Evolutionary conservation across 2,329 filamentous ascomycete genomes (phyloP).

Genomic region (Shiraia sp.): DNA sequence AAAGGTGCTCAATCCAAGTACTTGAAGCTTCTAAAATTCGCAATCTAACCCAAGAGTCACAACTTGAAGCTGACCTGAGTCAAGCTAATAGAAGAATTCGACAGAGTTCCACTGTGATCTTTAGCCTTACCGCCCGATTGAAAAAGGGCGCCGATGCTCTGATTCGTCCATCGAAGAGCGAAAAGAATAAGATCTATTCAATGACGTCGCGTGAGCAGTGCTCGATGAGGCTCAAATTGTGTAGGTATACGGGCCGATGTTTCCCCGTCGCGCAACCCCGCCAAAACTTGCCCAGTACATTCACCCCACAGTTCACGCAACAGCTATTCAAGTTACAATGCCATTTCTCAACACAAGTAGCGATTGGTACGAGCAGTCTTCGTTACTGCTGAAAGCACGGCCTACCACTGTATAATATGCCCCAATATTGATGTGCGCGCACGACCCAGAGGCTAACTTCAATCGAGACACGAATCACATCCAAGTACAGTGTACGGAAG

Average conservation of each 20-base stretch:
- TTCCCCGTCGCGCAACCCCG: constrained; percentile 24
- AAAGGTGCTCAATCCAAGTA: no score
- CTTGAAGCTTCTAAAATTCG: no score
- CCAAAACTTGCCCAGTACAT: constrained; percentile 32
- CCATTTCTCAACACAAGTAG: constrained; percentile 79
- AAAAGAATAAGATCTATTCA: not conserved
- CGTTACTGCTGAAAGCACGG: constrained; percentile 81
- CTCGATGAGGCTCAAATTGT: not conserved
- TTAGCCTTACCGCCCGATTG: no score
- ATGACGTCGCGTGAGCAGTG: not conserved
- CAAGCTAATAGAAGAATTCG: no score
- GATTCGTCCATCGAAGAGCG: not conserved
- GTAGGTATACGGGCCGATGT: constrained; percentile 8
- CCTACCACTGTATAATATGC: constrained; percentile 72
- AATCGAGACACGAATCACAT: constrained; percentile 81
- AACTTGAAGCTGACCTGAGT: no score
- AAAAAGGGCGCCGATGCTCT: not conserved
- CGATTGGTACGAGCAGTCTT: constrained; percentile 89
- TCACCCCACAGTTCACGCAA: constrained; percentile 14
- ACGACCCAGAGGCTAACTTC: constrained; percentile 12
- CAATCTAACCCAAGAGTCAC: no score
- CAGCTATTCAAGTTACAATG: constrained; percentile 57
- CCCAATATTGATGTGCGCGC: constrained; percentile 5
- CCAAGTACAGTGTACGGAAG: constrained; percentile 78
- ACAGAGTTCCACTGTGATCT: no score